Evolutionary conservation across 225 moss, liverwort and hornwort genomes (phyloP).

Genomic region (Pseudoscleropodium purum): DNA sequence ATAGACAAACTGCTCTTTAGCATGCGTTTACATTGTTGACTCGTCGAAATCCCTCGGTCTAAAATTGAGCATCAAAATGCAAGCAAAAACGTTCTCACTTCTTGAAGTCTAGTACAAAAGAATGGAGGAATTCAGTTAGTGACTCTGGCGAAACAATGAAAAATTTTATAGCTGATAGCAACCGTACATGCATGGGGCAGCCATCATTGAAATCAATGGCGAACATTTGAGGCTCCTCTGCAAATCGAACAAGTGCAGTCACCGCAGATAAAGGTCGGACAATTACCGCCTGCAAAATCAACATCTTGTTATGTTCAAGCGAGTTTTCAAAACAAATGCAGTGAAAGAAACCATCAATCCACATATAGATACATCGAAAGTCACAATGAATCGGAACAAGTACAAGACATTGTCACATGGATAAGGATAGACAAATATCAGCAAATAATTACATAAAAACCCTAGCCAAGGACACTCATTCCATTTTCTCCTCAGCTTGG

Average conservation of each 20-base stretch:
- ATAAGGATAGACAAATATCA: neutral
- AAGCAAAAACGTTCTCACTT: neutral
- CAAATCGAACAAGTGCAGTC: conserved; percentile 72
- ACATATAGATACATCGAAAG: neutral
- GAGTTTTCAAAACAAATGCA: neutral
- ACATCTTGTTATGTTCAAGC: conserved; percentile 14
- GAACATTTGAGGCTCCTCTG: conserved; percentile 96
- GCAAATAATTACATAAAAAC: neutral
- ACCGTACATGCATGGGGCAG: conserved; percentile 76
- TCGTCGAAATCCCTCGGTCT: neutral
- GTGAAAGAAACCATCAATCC: neutral
- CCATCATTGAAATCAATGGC: conserved; percentile 88
- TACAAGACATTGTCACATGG: neutral
- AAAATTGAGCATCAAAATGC: neutral
- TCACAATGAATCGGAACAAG: neutral
- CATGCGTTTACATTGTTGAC: neutral
- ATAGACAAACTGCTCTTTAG: neutral
- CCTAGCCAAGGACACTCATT: neutral
- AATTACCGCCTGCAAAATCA: conserved; percentile 70
- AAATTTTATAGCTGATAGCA: neutral
- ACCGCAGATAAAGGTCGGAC: conserved; percentile 90
- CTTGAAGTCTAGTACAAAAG: neutral
- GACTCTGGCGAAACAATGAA: neutral
- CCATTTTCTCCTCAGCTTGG: neutral
- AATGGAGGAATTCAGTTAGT: neutral